Evolutionary conservation across 257 asterid genomes (phyloP).

Genomic region (Handroanthus guayacan): DNA sequence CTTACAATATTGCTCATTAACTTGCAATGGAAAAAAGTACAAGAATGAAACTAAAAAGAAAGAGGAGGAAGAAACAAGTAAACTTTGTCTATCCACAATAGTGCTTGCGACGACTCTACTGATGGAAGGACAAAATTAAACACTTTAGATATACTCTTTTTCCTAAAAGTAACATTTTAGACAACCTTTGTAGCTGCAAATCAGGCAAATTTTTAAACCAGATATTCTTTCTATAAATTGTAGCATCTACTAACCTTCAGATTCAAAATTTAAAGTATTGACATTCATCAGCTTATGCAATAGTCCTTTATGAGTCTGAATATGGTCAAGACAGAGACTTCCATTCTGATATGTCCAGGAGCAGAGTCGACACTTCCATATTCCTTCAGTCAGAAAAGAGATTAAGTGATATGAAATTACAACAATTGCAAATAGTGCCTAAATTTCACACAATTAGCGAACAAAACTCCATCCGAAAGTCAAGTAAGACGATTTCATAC

Average conservation of each 20-base stretch:
- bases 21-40: no score
- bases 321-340: slow-evolving; percentile 59
- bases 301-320: slow-evolving; percentile 63
- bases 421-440: slow-evolving; percentile 46
- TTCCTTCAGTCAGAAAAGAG: slow-evolving; percentile 74
- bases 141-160: background rate
- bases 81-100: no score
- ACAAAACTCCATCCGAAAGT: slow-evolving; percentile 27
- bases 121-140: background rate
- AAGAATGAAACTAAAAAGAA: no score
- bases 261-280: slow-evolving; percentile 60
- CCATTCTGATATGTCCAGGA: slow-evolving; percentile 73
- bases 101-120: background rate
- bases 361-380: slow-evolving; percentile 96
- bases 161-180: slow-evolving; percentile 1
- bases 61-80: no score
- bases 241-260: slow-evolving; percentile 68
- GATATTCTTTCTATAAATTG: slow-evolving; percentile 29
- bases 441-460: slow-evolving; percentile 3
- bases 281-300: slow-evolving; percentile 66
- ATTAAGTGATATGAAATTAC: slow-evolving; percentile 45
- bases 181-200: slow-evolving; percentile 14
- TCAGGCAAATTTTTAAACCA: slow-evolving; percentile 27
- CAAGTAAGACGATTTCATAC: slow-evolving; percentile 17
- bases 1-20: background rate